A percentile compares a stretch with the other conserved stretches of the same genome.
Conservation (phyloP, 768 basidiomycete species). For the Leccinum boreale region DNA sequence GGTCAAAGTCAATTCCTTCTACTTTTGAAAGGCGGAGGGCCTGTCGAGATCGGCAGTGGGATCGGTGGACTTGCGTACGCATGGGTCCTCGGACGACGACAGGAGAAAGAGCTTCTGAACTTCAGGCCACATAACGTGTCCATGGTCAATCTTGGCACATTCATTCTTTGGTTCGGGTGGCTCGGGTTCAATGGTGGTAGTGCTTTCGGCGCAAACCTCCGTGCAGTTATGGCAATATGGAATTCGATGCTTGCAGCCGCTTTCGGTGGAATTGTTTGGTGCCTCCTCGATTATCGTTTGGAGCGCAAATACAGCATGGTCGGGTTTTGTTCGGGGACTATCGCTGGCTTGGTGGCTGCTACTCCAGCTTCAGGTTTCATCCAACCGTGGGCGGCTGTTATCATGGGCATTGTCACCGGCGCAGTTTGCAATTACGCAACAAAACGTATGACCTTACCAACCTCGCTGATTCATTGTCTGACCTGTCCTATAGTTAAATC, state of each 20-base stretch:
- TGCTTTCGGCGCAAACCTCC: slow-evolving; percentile 83
- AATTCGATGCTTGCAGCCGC: slow-evolving; percentile 87
- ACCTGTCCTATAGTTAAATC: slow-evolving; percentile 54
- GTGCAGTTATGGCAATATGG: slow-evolving; percentile 82
- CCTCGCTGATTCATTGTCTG: slow-evolving; percentile 2
- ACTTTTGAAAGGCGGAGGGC: slow-evolving; percentile 61
- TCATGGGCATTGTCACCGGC: slow-evolving; percentile 73
- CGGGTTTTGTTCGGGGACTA: slow-evolving; percentile 85
- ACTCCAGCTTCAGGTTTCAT: slow-evolving; percentile 86
- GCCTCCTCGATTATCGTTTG: slow-evolving; percentile 71
- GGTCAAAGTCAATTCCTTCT: background rate
- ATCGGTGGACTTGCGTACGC: slow-evolving; percentile 83
- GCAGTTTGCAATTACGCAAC: slow-evolving; percentile 81
- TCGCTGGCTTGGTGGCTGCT: slow-evolving; percentile 84
- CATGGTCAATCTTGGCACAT: slow-evolving; percentile 78
- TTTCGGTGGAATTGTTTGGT: slow-evolving; percentile 82
- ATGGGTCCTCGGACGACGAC: slow-evolving; percentile 80
- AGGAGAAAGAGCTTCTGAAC: slow-evolving; percentile 66
- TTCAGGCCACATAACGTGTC: slow-evolving; percentile 90
- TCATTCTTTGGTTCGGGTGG: slow-evolving; percentile 87
- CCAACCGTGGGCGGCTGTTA: slow-evolving; percentile 71
- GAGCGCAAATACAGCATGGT: slow-evolving; percentile 87
- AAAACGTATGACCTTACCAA: slow-evolving; percentile 48
- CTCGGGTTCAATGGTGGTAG: slow-evolving; percentile 90
- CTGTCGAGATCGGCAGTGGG: slow-evolving; percentile 86